A percentile compares a stretch with the other conserved stretches of the same genome.
Conservation (phyloP, 192 early-diverging fungal genomes). For the Coemansia sp. region DNA sequence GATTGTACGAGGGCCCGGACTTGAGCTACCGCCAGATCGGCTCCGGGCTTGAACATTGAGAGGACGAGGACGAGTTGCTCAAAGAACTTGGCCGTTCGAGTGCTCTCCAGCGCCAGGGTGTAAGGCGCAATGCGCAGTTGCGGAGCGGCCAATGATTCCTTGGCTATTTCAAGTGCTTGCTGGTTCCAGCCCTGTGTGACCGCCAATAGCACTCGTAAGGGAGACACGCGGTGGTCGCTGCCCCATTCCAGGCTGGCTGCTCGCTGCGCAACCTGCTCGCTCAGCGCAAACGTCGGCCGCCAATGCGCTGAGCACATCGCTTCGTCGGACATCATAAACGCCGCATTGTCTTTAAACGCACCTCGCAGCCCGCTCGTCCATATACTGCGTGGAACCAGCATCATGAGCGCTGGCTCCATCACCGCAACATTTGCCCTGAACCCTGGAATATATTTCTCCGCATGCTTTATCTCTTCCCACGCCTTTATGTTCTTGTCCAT, state of each 20-base stretch:
- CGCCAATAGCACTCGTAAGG: slow-evolving; percentile 26
- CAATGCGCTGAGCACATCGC: slow-evolving; percentile 7
- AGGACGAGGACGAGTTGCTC: slow-evolving; percentile 18
- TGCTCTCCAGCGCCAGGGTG: slow-evolving; percentile 22
- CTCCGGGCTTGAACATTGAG: slow-evolving; percentile 16
- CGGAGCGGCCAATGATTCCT: not conserved
- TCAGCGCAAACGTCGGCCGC: not conserved
- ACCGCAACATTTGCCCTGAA: slow-evolving; percentile 18
- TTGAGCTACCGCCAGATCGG: slow-evolving; percentile 10
- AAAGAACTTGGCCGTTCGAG: slow-evolving; percentile 15
- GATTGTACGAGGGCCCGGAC: slow-evolving; percentile 16
- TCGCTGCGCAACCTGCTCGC: not conserved
- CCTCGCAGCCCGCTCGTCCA: slow-evolving; percentile 19
- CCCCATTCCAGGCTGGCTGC: not conserved
- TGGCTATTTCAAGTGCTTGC: not conserved
- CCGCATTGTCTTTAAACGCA: slow-evolving; percentile 29
- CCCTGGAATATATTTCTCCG: slow-evolving; percentile 10
- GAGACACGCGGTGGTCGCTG: slow-evolving; percentile 29
- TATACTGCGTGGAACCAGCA: slow-evolving; percentile 16
- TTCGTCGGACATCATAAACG: slow-evolving; percentile 35
- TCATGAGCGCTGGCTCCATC: slow-evolving; percentile 32
- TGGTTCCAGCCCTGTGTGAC: slow-evolving; percentile 12
- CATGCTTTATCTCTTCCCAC: slow-evolving; percentile 14
- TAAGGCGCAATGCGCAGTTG: slow-evolving; percentile 17
- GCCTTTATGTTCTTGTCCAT: not conserved